Conservation (phyloP, 2,329 filamentous ascomycete species). For the Cyclaneusma minus region DNA sequence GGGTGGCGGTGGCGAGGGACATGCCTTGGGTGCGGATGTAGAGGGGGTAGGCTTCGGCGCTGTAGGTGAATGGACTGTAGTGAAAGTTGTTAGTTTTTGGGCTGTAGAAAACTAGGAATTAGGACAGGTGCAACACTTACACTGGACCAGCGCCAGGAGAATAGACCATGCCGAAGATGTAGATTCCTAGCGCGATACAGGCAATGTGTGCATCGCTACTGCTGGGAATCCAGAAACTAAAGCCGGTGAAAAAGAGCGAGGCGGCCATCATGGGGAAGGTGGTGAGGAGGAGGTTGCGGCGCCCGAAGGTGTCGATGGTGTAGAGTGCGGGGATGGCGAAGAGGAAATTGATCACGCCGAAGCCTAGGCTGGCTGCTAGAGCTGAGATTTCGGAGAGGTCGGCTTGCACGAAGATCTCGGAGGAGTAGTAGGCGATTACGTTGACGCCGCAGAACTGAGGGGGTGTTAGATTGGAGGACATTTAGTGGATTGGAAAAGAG, state of each 20-base stretch:
- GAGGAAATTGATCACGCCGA: constrained; percentile 48
- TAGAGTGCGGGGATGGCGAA: constrained; percentile 48
- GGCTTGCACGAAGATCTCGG: constrained; percentile 42
- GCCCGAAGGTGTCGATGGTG: constrained; percentile 54
- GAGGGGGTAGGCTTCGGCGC: constrained; percentile 49
- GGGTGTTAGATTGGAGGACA: constrained; percentile 3
- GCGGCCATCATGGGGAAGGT: constrained; percentile 50
- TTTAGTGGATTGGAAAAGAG: constrained; percentile 1
- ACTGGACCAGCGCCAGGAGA: constrained; percentile 42
- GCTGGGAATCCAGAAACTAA: constrained; percentile 33
- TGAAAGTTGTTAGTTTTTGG: constrained; percentile 7
- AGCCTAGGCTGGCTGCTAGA: constrained; percentile 44
- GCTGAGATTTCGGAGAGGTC: constrained; percentile 34
- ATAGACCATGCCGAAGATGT: constrained; percentile 33
- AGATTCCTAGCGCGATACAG: constrained; percentile 29
- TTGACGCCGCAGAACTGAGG: constrained; percentile 31
- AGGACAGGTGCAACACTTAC: too few relatives aligned
- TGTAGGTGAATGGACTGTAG: constrained; percentile 52
- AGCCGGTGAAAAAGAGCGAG: constrained; percentile 33
- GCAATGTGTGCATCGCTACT: constrained; percentile 11
- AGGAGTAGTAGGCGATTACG: constrained; percentile 43
- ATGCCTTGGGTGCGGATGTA: constrained; percentile 47
- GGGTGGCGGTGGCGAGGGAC: constrained; percentile 38
- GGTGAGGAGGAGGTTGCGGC: constrained; percentile 43
- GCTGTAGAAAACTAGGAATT: neutral